Percentiles rank a stretch among this genome's conserved stretches.
These are phyloP conservation scores for Aspergillus novofumigatus DNA, from an alignment of 2,329 filamentous ascomycete genomes.

Conservation along the genomic window DNA sequence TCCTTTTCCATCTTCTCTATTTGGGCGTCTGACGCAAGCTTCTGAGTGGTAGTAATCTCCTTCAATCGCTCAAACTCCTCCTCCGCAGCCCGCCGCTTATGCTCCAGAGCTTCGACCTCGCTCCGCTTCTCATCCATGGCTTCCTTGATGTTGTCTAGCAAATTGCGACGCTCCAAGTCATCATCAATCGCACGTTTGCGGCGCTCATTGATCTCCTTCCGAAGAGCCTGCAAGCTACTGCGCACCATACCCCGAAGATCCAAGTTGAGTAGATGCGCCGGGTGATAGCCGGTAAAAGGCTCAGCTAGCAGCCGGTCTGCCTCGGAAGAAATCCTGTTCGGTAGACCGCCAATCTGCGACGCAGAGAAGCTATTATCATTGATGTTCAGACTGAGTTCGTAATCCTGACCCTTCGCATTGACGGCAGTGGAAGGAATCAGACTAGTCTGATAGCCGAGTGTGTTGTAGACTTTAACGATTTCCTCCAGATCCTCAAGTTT, in stretches of 20 bases:
- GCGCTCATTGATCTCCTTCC: slow-evolving; percentile 90
- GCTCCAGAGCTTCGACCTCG: slow-evolving; percentile 87
- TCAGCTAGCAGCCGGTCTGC: slow-evolving; percentile 79
- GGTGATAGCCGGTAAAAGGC: slow-evolving; percentile 79
- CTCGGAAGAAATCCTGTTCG: slow-evolving; percentile 46
- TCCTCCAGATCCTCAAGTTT: slow-evolving; percentile 92
- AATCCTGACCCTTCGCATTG: slow-evolving; percentile 80
- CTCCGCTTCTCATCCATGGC: slow-evolving; percentile 92
- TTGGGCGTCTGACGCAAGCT: slow-evolving; percentile 82
- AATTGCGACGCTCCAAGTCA: slow-evolving; percentile 91
- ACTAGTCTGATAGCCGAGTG: slow-evolving; percentile 86
- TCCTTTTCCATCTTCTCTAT: slow-evolving; percentile 99
- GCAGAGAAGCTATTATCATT: slow-evolving; percentile 75
- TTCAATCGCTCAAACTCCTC: slow-evolving; percentile 93
- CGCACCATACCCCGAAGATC: slow-evolving; percentile 83
- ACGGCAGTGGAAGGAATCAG: slow-evolving; percentile 79
- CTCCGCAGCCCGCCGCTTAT: slow-evolving; percentile 80
- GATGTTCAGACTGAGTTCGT: slow-evolving; percentile 78
- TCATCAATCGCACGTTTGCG: slow-evolving; percentile 76
- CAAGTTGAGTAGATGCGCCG: slow-evolving; percentile 80
- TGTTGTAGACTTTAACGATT: slow-evolving; percentile 87
- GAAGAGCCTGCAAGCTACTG: slow-evolving; percentile 68
- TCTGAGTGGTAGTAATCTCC: slow-evolving; percentile 81
- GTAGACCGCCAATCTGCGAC: slow-evolving; percentile 51
- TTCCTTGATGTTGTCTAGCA: slow-evolving; percentile 91